A percentile compares a stretch with the other conserved stretches of the same genome.
Conservation (phyloP, 169 alveolate genomes). For the Plasmodium fragile region DNA sequence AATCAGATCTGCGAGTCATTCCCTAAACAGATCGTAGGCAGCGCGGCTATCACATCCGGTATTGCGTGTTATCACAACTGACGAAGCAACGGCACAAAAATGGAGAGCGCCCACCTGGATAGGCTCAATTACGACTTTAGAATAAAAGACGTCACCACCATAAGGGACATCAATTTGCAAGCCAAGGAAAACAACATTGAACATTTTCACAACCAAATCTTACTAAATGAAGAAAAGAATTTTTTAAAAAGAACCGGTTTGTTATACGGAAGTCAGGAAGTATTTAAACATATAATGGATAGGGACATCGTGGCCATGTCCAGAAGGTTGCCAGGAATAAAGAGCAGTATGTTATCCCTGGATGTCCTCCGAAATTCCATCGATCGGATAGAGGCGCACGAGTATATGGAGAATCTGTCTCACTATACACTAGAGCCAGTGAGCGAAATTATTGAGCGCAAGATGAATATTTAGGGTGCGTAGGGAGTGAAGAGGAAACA, state of each 20-base stretch:
- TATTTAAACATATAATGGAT: slow-evolving; percentile 61
- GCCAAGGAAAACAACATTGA: slow-evolving; percentile 69
- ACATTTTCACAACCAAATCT: slow-evolving; percentile 39
- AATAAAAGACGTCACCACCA: slow-evolving; percentile 49
- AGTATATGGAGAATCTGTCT: slow-evolving; percentile 48
- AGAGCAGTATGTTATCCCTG: slow-evolving; percentile 60
- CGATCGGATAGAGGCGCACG: slow-evolving; percentile 52
- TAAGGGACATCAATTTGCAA: slow-evolving; percentile 63
- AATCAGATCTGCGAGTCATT: background rate
- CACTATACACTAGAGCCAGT: slow-evolving; percentile 27
- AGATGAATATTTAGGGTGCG: background rate
- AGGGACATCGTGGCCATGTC: slow-evolving; percentile 73
- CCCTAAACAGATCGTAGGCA: background rate
- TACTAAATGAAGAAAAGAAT: slow-evolving; percentile 75
- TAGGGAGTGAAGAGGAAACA: background rate
- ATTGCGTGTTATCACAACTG: background rate
- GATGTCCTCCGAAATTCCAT: slow-evolving; percentile 65
- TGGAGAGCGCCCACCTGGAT: slow-evolving; percentile 27
- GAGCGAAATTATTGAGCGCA: slow-evolving; percentile 29
- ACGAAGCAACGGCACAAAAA: background rate
- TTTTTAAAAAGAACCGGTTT: slow-evolving; percentile 74
- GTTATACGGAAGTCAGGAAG: slow-evolving; percentile 74
- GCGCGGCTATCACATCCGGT: background rate
- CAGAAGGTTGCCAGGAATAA: slow-evolving; percentile 77
- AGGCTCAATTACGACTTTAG: slow-evolving; percentile 44